Evolutionary conservation across 257 asterid species (phyloP).

Genomic region (Rehmannia glutinosa): DNA sequence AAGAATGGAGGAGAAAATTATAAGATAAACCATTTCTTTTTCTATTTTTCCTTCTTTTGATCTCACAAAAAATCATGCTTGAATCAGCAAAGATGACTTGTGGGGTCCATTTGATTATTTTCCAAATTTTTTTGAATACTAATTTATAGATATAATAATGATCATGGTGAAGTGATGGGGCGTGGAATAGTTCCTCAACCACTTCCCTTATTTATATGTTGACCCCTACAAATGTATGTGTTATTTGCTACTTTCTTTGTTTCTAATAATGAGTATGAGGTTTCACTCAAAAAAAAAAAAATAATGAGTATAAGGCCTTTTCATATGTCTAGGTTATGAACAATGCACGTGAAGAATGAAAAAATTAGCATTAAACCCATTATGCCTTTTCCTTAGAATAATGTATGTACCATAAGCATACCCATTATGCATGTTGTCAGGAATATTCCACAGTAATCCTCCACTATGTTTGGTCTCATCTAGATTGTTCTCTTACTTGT

Average conservation of each 20-base stretch:
- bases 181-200: constrained; percentile 18
- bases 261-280: no score
- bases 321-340: not conserved
- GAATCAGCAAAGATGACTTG: constrained; percentile 20
- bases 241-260: not conserved
- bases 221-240: constrained; percentile 8
- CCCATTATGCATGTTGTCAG: no score
- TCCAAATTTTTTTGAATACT: not conserved
- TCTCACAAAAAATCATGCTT: constrained; percentile 18
- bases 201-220: not conserved
- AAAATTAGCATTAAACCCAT: no score
- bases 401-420: no score
- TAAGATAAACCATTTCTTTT: not conserved
- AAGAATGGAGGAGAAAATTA: constrained; percentile 15
- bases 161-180: constrained; percentile 15
- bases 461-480: no score
- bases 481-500: no score
- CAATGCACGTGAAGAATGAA: no score
- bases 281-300: no score
- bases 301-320: not conserved
- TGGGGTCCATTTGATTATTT: constrained; percentile 18
- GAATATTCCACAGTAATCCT: no score
- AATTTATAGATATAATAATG: constrained; percentile 12
- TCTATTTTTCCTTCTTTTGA: not conserved
- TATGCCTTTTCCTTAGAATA: no score